Conservation (phyloP, 805 yeast species). For the Limtongia smithiae region DNA sequence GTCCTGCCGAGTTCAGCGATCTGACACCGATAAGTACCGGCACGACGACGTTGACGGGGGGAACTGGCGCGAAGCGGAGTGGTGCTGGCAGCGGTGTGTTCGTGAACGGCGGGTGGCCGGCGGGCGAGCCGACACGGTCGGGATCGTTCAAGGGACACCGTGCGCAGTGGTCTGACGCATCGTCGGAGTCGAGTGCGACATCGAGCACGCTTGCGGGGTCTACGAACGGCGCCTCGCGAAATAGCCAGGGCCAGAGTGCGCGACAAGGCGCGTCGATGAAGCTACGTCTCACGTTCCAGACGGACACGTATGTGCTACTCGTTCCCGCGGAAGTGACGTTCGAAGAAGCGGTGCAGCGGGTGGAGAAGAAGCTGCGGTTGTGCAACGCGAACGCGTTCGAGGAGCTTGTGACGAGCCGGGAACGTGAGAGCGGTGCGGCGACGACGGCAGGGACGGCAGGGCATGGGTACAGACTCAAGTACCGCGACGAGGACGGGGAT, state of each 20-base stretch:
- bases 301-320: constrained; percentile 57
- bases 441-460: constrained; percentile 10
- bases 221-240: background rate
- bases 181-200: constrained; percentile 1
- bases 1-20: no score
- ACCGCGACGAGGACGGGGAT: constrained; percentile 95
- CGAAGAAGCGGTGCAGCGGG: constrained; percentile 53
- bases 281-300: constrained; percentile 37
- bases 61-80: background rate
- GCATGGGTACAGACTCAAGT: constrained; percentile 51
- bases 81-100: constrained; percentile 2
- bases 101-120: constrained; percentile 10
- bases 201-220: background rate
- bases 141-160: background rate
- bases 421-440: constrained; percentile 26
- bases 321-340: constrained; percentile 53
- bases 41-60: constrained; percentile 5
- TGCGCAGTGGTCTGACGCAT: constrained; percentile 9
- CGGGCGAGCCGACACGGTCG: constrained; percentile 2
- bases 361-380: constrained; percentile 54
- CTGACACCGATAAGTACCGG: background rate
- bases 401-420: constrained; percentile 13
- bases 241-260: constrained; percentile 1
- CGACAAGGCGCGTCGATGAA: constrained; percentile 31
- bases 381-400: constrained; percentile 47